Base-by-base conservation (phyloP, 805 yeast species). In the Diddensiella caesifluorescens region DNA sequence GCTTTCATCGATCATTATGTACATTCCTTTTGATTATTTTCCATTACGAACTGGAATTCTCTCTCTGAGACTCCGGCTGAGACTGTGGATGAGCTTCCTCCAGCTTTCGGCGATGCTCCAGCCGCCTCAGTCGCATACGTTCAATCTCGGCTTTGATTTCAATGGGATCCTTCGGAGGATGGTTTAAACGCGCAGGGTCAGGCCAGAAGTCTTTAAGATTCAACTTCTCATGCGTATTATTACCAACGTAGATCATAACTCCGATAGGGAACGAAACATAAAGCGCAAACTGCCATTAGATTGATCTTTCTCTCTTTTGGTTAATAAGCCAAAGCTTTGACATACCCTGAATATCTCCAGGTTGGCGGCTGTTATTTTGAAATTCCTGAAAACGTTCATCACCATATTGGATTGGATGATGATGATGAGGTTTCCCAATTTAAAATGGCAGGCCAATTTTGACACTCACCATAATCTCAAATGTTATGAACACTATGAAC, bases 141-240 rank as follows among this genome's bases (percentile, higher is more conserved):
- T 95, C 95, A 28, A 89, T 68, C 58, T 89, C 97, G 1, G 92
- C 90, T 59, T 85, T 82, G 46, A 89, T 86, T 59, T 89, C 96
- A 55, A 82, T 84, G 2, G 88, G 88, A 57, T 89, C 96, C 56
- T 88, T 89, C 2, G 97, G 97, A 26, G 89, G 80, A 64, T 85
- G 82, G 60, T 89, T 88, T 52, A 87, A 71, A 2, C 96, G 83
- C 31, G 83, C 83, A 31, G 96, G 96, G 61, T 88, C 97, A 2
- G 97, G 97, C 95, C 95, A 88, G 64, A 86, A 89, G 16, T 95
- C 95, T 5, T 95, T 94, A 36, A 88, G 80, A 57, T 87, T 85
- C 61, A 89, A 79, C 67, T 87, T 89, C 54, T 71, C 76, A 61
- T 89, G 95, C 1, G 97, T 83, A 54, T 89, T 89, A 29, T 83